Percentiles rank a stretch among this genome's conserved stretches.
phyloP scores from a whole-genome alignment of 1,139 yeast genomes.

The Yamadazyma taylorii region DNA sequence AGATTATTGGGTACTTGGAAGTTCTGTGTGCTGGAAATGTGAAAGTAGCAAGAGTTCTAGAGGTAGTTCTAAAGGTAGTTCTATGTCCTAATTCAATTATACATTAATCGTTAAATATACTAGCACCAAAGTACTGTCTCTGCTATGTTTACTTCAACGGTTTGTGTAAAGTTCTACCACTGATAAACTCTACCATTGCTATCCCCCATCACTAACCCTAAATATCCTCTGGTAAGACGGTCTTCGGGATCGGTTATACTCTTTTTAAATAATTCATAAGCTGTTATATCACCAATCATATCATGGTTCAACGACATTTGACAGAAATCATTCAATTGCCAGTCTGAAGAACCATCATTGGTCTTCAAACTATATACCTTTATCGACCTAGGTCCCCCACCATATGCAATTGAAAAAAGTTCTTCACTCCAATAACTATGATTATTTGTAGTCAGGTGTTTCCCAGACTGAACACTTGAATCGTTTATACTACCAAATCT shows the following conservation, averaged over 20 bases:
- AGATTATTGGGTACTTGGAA: too few species aligned
- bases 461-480: slow-evolving; percentile 27
- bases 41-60: too few species aligned
- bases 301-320: slow-evolving; percentile 17
- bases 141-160: too few species aligned
- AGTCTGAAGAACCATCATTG: slow-evolving; percentile 11
- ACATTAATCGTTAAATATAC: not conserved
- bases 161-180: too few species aligned
- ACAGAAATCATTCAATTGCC: slow-evolving; percentile 25
- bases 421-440: slow-evolving; percentile 45
- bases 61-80: too few species aligned
- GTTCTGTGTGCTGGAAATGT: too few species aligned
- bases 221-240: slow-evolving; percentile 32
- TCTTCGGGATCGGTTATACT: slow-evolving; percentile 39
- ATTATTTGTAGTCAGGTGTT: slow-evolving; percentile 21
- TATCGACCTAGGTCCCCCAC: slow-evolving; percentile 20
- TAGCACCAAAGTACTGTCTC: not conserved
- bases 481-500: slow-evolving; percentile 36
- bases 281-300: slow-evolving; percentile 23
- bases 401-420: slow-evolving; percentile 19
- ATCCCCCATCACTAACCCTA: slow-evolving; percentile 39
- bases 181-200: slow-evolving; percentile 37
- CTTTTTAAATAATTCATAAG: slow-evolving; percentile 29
- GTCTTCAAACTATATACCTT: slow-evolving; percentile 30
- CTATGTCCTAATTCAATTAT: not conserved